phyloP scores from a whole-genome alignment of 2,329 filamentous ascomycete species.

The Pyrenophora tritici-repentis region DNA sequence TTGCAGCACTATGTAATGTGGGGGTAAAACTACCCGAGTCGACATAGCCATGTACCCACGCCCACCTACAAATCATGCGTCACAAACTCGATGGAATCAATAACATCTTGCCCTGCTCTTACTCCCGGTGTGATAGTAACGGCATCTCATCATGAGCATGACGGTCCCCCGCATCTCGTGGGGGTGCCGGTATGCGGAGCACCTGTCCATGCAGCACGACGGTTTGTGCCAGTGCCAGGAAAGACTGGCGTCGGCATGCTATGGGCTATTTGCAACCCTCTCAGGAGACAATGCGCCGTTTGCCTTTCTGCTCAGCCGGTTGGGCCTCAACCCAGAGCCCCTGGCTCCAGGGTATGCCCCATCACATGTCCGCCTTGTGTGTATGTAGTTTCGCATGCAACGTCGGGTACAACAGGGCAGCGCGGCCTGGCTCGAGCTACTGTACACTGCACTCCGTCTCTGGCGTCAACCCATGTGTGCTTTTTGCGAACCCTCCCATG shows the following conservation, averaged over 20 bases:
- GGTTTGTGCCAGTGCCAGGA: background rate
- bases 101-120: conserved; percentile 4
- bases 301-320: background rate
- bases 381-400: background rate
- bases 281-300: background rate
- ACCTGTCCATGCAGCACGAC: background rate
- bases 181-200: conserved; percentile 2
- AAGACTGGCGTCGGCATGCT: background rate
- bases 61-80: background rate
- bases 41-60: background rate
- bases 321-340: conserved; percentile 3
- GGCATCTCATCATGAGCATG: background rate
- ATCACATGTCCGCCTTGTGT: conserved; percentile 1
- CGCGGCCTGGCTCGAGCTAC: background rate
- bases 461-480: conserved; percentile 12
- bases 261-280: background rate
- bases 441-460: conserved; percentile 15
- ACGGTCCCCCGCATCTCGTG: conserved; percentile 9
- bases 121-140: background rate
- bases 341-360: background rate
- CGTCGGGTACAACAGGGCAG: conserved; percentile 1
- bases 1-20: conserved; percentile 5
- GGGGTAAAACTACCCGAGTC: conserved; percentile 1
- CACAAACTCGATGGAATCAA: conserved; percentile 5
- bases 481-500: conserved; percentile 9